These are phyloP conservation scores for Penicillium pulvis DNA, from an alignment of 495 filamentous ascomycete species.

Conservation along the genomic window DNA sequence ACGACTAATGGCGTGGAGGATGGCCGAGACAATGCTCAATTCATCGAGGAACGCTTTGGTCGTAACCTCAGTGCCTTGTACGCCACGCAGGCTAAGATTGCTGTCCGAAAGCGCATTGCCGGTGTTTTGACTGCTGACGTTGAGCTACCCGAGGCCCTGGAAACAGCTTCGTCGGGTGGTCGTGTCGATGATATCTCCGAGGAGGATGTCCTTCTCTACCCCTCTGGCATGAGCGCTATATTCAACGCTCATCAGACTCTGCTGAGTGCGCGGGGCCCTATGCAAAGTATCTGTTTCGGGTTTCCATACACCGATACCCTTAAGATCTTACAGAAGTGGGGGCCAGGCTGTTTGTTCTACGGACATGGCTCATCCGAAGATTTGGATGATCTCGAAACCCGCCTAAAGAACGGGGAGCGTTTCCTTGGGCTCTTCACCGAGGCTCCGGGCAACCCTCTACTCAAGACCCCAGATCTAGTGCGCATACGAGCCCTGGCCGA, in stretches of 20 bases:
- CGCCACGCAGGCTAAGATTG: conserved; percentile 78
- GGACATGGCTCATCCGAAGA: conserved; percentile 80
- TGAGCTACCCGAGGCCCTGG: conserved; percentile 66
- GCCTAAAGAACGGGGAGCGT: conserved; percentile 70
- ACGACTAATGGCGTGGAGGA: conserved; percentile 36
- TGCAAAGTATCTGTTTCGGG: conserved; percentile 50
- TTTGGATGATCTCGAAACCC: conserved; percentile 79
- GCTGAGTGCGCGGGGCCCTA: conserved; percentile 51
- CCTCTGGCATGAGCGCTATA: conserved; percentile 92
- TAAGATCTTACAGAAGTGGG: conserved; percentile 93
- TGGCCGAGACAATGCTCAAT: conserved; percentile 70
- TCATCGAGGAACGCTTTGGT: conserved; percentile 93
- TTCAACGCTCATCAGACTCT: conserved; percentile 81
- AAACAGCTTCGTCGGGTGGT: conserved; percentile 41
- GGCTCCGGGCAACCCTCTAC: conserved; percentile 88
- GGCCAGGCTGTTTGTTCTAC: conserved; percentile 88
- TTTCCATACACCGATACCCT: conserved; percentile 97
- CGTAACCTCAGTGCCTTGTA: conserved; percentile 81
- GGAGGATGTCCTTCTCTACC: conserved; percentile 86
- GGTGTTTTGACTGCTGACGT: conserved; percentile 76
- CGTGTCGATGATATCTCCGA: conserved; percentile 75
- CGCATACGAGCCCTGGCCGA: conserved; percentile 81
- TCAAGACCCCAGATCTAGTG: conserved; percentile 79
- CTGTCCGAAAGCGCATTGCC: conserved; percentile 84
- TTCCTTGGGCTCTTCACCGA: conserved; percentile 91